These are phyloP conservation scores for Mortierella sp. DNA, from an alignment of 371 early-diverging fungal species.

Conservation along the genomic window DNA sequence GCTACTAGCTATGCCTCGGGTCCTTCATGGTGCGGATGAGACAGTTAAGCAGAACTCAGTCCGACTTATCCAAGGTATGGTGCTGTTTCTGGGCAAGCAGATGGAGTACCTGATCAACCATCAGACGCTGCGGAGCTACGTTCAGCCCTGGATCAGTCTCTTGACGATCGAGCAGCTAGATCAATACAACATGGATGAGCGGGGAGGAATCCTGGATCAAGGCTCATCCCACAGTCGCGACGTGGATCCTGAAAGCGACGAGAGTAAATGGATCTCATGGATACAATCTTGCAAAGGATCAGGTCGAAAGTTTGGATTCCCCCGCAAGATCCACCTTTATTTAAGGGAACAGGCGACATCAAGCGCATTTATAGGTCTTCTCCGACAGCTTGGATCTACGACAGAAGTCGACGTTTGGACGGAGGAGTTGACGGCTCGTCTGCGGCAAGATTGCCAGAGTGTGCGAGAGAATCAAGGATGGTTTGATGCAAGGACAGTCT, in stretches of 20 bases:
- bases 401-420: constrained; percentile 38
- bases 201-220: constrained; percentile 27
- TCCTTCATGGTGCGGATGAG: constrained; percentile 42
- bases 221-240: neutral
- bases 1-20: constrained; percentile 37
- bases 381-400: constrained; percentile 41
- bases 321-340: constrained; percentile 37
- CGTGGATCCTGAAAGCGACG: neutral
- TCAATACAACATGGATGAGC: constrained; percentile 45
- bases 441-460: constrained; percentile 27
- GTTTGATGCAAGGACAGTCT: constrained; percentile 28
- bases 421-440: constrained; percentile 22
- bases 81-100: constrained; percentile 26
- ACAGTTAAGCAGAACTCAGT: constrained; percentile 23
- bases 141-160: constrained; percentile 38
- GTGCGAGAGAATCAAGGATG: constrained; percentile 42
- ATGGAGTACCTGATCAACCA: constrained; percentile 32
- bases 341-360: constrained; percentile 37
- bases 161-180: constrained; percentile 45
- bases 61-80: constrained; percentile 25
- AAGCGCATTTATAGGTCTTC: constrained; percentile 20
- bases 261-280: constrained; percentile 34
- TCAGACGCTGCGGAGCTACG: constrained; percentile 22
- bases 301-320: constrained; percentile 43
- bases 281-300: constrained; percentile 16